phyloP scores from a whole-genome alignment of 495 filamentous ascomycete genomes.

The Glarea lozoyensis region DNA sequence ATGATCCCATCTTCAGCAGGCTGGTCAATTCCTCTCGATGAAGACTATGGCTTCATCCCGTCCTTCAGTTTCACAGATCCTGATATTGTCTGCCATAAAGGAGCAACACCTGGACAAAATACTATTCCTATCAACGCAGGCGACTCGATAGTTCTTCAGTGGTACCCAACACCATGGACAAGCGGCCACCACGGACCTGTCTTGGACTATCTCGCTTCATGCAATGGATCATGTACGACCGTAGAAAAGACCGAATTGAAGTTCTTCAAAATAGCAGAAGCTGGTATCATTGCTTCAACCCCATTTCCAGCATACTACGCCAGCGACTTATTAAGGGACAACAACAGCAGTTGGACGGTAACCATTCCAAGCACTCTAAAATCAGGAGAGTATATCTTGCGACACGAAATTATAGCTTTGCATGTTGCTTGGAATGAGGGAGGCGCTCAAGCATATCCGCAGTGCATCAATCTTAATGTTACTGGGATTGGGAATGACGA shows the following conservation, averaged over 20 bases:
- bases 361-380: constrained; percentile 53
- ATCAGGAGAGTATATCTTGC: constrained; percentile 64
- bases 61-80: constrained; percentile 29
- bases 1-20: background rate
- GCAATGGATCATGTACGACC: constrained; percentile 35
- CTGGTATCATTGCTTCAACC: constrained; percentile 44
- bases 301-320: constrained; percentile 51
- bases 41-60: constrained; percentile 49
- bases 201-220: constrained; percentile 38
- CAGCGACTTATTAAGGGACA: constrained; percentile 51
- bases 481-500: constrained; percentile 49
- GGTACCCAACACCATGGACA: constrained; percentile 22
- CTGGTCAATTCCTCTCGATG: constrained; percentile 10
- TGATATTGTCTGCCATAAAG: constrained; percentile 43
- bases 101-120: constrained; percentile 26
- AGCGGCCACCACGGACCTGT: constrained; percentile 51
- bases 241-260: constrained; percentile 53
- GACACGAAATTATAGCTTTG: constrained; percentile 71
- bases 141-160: constrained; percentile 30
- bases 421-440: constrained; percentile 47
- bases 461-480: constrained; percentile 64
- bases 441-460: constrained; percentile 69
- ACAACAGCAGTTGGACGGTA: constrained; percentile 32
- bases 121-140: constrained; percentile 33
- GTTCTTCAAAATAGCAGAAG: constrained; percentile 68